phyloP scores from a whole-genome alignment of 2,329 filamentous ascomycete species.

The Lachnellula cervina region DNA sequence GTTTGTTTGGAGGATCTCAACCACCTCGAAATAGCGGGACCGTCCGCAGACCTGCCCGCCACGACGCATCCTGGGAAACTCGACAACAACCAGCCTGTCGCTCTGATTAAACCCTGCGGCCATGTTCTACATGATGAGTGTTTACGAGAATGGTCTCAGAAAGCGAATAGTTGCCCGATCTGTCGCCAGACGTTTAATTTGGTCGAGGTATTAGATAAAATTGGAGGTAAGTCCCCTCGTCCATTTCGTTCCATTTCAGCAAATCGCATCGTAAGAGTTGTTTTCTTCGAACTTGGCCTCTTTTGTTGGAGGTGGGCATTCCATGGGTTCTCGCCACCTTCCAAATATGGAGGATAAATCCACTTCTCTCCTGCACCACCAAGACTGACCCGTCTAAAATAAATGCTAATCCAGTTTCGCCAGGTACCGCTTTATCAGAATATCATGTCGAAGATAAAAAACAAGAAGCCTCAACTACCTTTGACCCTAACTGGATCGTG shows the following conservation, averaged over 20 bases:
- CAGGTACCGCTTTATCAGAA: slow-evolving; percentile 51
- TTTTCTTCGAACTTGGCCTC: neutral
- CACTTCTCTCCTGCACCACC: neutral
- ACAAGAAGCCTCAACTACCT: slow-evolving; percentile 72
- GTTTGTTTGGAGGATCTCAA: slow-evolving; percentile 57
- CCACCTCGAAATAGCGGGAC: slow-evolving; percentile 21
- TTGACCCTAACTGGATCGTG: slow-evolving; percentile 73
- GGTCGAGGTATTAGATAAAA: slow-evolving; percentile 74
- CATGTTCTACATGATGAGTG: slow-evolving; percentile 92
- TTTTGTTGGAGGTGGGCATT: too few relatives aligned
- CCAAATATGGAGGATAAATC: neutral
- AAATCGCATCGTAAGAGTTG: neutral
- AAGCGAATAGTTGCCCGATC: slow-evolving; percentile 96
- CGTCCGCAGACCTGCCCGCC: slow-evolving; percentile 14
- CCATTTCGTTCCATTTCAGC: neutral
- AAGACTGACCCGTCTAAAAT: neutral
- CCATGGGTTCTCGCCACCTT: too few relatives aligned
- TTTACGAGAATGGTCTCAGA: slow-evolving; percentile 88
- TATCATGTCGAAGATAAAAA: slow-evolving; percentile 74
- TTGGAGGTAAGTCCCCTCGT: slow-evolving; percentile 63
- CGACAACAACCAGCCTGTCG: slow-evolving; percentile 36
- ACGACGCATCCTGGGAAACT: slow-evolving; percentile 21
- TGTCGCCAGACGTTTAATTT: slow-evolving; percentile 88
- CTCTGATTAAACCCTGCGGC: slow-evolving; percentile 69
- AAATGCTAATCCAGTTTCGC: slow-evolving; percentile 13